These are phyloP conservation scores for Trichoderma aggressivum DNA, from an alignment of 2,329 filamentous ascomycete genomes.

Conservation along the genomic window DNA sequence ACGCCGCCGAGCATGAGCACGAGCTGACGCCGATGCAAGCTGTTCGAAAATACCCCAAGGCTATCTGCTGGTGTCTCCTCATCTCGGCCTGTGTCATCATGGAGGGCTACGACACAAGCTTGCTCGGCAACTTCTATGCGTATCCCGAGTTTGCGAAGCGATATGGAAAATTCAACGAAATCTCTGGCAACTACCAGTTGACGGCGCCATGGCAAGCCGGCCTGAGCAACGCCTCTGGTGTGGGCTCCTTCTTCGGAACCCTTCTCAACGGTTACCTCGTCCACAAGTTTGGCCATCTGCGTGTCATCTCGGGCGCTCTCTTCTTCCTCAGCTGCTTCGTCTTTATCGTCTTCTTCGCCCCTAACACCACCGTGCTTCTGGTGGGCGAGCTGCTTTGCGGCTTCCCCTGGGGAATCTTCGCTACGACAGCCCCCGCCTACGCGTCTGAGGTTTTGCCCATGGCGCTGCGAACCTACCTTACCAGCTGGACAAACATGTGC, in stretches of 20 bases:
- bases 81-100: constrained; percentile 40
- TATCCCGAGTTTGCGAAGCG: constrained; percentile 26
- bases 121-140: constrained; percentile 38
- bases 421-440: constrained; percentile 45
- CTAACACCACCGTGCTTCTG: constrained; percentile 36
- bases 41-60: constrained; percentile 32
- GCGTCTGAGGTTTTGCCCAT: constrained; percentile 42
- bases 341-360: constrained; percentile 46
- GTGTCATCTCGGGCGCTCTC: constrained; percentile 18
- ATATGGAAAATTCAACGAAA: constrained; percentile 18
- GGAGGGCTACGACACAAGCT: constrained; percentile 40
- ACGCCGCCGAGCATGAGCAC: constrained; percentile 7
- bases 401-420: constrained; percentile 45
- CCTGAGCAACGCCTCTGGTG: constrained; percentile 41
- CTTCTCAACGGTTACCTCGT: constrained; percentile 43
- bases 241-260: constrained; percentile 49
- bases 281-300: constrained; percentile 42
- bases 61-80: constrained; percentile 37
- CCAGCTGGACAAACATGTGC: constrained; percentile 45
- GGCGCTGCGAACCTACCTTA: constrained; percentile 43
- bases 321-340: constrained; percentile 39
- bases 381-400: constrained; percentile 45
- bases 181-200: constrained; percentile 34
- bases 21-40: constrained; percentile 24
- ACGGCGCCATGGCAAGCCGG: constrained; percentile 49